These are phyloP conservation scores for Mycena chlorophos DNA, from an alignment of 768 basidiomycete genomes.

Conservation along the genomic window DNA sequence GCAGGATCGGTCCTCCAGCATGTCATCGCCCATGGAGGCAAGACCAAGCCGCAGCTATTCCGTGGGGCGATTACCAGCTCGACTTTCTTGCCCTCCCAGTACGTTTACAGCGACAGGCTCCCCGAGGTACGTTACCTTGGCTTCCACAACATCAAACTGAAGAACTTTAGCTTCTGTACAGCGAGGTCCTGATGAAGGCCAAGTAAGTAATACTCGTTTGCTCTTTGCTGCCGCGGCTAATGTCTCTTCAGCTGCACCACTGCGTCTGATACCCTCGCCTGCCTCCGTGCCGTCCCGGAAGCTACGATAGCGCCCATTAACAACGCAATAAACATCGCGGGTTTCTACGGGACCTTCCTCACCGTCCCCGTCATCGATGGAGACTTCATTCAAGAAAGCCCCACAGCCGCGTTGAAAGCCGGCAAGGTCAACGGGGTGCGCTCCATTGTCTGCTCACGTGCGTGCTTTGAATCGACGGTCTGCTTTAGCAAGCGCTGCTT, in stretches of 20 bases:
- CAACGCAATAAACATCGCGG: slow-evolving; percentile 23
- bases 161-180: slow-evolving; percentile 20
- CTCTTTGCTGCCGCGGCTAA: not conserved
- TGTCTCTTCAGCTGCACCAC: slow-evolving; percentile 23
- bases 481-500: slow-evolving; percentile 24
- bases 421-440: slow-evolving; percentile 36
- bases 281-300: slow-evolving; percentile 24
- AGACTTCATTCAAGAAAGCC: slow-evolving; percentile 32
- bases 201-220: slow-evolving; percentile 18
- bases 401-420: slow-evolving; percentile 29
- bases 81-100: slow-evolving; percentile 33
- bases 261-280: slow-evolving; percentile 12
- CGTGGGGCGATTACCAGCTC: slow-evolving; percentile 35
- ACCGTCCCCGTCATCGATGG: slow-evolving; percentile 40
- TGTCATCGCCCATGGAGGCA: slow-evolving; percentile 31
- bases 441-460: not conserved
- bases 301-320: slow-evolving; percentile 27
- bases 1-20: slow-evolving; percentile 39
- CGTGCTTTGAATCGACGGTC: not conserved
- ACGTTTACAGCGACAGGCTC: slow-evolving; percentile 29
- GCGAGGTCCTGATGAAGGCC: slow-evolving; percentile 20
- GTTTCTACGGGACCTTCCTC: slow-evolving; percentile 32
- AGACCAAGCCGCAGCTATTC: slow-evolving; percentile 36
- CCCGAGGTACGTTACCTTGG: slow-evolving; percentile 9
- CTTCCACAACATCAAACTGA: not conserved